Conservation (phyloP, 352 stramenopile species). For the Sclerospora graminicola region DNA sequence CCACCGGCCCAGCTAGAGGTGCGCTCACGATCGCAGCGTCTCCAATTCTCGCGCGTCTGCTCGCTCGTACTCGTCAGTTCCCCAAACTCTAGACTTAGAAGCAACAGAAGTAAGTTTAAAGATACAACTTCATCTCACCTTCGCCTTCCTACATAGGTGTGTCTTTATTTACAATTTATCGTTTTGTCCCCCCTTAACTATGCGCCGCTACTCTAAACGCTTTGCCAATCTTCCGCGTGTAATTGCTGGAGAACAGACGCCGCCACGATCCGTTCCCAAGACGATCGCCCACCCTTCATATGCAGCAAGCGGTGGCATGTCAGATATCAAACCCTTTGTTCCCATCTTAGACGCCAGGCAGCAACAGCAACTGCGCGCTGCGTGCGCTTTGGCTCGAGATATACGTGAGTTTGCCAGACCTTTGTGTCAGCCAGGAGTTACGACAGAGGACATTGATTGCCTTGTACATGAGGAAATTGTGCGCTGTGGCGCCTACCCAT, state of each 20-base stretch:
- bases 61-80: constrained; percentile 28
- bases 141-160: not conserved
- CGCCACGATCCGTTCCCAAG: constrained; percentile 33
- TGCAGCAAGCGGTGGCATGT: constrained; percentile 50
- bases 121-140: not conserved
- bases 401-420: constrained; percentile 68
- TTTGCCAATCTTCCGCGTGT: constrained; percentile 28
- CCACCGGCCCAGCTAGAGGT: constrained; percentile 58
- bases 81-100: constrained; percentile 8
- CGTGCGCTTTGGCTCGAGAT: constrained; percentile 65
- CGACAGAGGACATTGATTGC: constrained; percentile 92
- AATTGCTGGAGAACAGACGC: constrained; percentile 36
- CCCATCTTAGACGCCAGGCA: constrained; percentile 61
- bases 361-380: constrained; percentile 52
- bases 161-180: constrained; percentile 3
- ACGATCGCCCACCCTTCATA: constrained; percentile 57
- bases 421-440: constrained; percentile 73
- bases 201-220: constrained; percentile 29
- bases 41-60: constrained; percentile 57
- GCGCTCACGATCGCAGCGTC: constrained; percentile 63
- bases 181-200: not conserved
- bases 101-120: not conserved
- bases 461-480: constrained; percentile 89
- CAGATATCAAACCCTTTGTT: constrained; percentile 57
- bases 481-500: constrained; percentile 74